Evolutionary conservation across 2,329 filamentous ascomycete species (phyloP).

Genomic region (Fusarium lateritium): DNA sequence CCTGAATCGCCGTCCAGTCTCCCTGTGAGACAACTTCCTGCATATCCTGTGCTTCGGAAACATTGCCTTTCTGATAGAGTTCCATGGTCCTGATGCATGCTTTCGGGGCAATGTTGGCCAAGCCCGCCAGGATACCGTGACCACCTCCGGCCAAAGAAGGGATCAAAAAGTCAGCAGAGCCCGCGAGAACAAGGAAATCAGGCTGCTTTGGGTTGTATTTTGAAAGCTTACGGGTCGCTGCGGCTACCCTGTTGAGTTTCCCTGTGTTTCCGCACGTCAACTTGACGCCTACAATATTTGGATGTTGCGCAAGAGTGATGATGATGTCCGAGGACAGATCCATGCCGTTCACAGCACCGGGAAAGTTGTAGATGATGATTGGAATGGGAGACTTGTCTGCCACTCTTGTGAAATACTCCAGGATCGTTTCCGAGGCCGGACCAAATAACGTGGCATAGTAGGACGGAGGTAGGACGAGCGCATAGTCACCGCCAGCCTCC

Average conservation of each 20-base stretch:
- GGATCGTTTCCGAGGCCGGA: constrained; percentile 64
- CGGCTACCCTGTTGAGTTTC: constrained; percentile 75
- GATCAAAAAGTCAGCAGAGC: constrained; percentile 80
- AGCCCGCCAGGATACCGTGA: constrained; percentile 79
- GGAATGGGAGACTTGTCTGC: constrained; percentile 75
- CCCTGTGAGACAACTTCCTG: constrained; percentile 77
- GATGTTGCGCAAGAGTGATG: constrained; percentile 70
- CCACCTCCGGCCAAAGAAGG: constrained; percentile 78
- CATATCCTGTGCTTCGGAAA: constrained; percentile 72
- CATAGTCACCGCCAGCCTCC: constrained; percentile 79
- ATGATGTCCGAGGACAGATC: constrained; percentile 76
- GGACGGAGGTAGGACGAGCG: constrained; percentile 80
- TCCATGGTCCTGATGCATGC: constrained; percentile 74
- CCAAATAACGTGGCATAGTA: constrained; percentile 81
- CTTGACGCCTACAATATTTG: constrained; percentile 78
- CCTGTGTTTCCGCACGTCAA: constrained; percentile 80
- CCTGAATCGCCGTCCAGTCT: constrained; percentile 81
- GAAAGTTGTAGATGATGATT: constrained; percentile 79
- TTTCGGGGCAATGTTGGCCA: constrained; percentile 80
- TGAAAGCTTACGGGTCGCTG: constrained; percentile 66
- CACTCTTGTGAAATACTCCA: constrained; percentile 76
- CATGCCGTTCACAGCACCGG: constrained; percentile 73
- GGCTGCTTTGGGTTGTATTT: constrained; percentile 26
- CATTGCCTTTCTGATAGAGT: constrained; percentile 70
- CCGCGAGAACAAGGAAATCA: constrained; percentile 78